Base-by-base conservation (phyloP, 1,284 basidiomycete species). In the Salmacisia buchloeana region DNA sequence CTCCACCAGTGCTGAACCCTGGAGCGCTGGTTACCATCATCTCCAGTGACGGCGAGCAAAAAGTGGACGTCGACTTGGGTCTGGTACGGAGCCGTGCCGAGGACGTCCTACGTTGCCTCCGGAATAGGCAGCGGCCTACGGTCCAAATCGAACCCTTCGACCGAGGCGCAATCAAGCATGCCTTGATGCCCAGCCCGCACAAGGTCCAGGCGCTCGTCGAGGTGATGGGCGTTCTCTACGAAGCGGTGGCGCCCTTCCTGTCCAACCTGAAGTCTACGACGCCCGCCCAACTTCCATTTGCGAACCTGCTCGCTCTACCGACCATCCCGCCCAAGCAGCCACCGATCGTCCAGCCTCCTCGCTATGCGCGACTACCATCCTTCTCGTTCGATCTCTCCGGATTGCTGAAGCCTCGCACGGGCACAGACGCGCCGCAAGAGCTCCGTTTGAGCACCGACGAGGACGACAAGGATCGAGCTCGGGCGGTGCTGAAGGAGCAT, bases 211-310 rank as follows among this genome's bases (percentile, higher is more conserved):
- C 35, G 27, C 52, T 86, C 2, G 79, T 87, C 9, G 76, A 87
- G n/a, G 87, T 88, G 66, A 82, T 83, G 0, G 82, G 85, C 0
- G 83, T 87, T 43, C 82, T 88, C 82, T 87, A 84, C 61, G 86
- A 86, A 63, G 80, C 85, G 0, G 83, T 86, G 35, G 81, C 85
- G 2, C 87, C 87, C 0, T 88, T 88, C 76, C 81, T 88, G 9
- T 82, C 86, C 57, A 83, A 84, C 0, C 80, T 88, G 18, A 59
- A 78, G 15, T 79, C 80, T 31, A 75, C 78, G 0, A 84, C 84
- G 49, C 86, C 87, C 0, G 82, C 83, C 52, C 74, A 77, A 0
- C 63, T 88, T 0, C 87, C 86, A 0, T 86, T 88, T 69, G 70
- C 80, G 0, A 77, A 79, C 27, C 86, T 87, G 69, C 81, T 88